Base-by-base conservation (phyloP, 805 yeast genomes). In the Groenewaldozyma salmanticensis region DNA sequence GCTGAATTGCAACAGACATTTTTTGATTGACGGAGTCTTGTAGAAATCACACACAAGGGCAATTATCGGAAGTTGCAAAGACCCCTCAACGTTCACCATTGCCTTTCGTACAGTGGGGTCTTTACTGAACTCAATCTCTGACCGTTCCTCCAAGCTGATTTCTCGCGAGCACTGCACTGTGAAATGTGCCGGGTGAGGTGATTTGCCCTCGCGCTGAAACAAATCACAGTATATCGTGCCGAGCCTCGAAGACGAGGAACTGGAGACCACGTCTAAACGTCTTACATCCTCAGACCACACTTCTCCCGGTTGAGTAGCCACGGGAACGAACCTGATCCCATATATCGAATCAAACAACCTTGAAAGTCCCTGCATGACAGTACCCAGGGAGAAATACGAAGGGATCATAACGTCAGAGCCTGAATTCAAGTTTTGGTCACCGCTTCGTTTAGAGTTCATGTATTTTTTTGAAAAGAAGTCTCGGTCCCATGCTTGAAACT, bases 151-250 rank as follows among this genome's bases (percentile, higher is more conserved):
- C 11, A 27, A 22, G 18, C 32, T n/a, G n/a, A 35, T 13, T 6
- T 39, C 36, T 50, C 97, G 72, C n/a, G 95, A 84, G 54, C 97
- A 92, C 47, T 92, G 86, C 5, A 92, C 84, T 0, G 97, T 92
- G 62, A 85, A 92, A 62, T 92, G 98, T 0, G 97, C 94, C 1
- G 98, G 96, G 44, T 81, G 77, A 1, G 85, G 78, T 1, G 82
- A 75, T 59, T 83, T 83, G 11, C 81, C 80, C 5, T 68, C 70
- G 40, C 95, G 70, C 48, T 81, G 80, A 67, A 90, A 84, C 39
- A 92, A 67, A 58, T 92, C 98, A 51, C 94, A 74, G 57, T 92
- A 92, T 20, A 92, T 75, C 37, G 81, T 74, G 1, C 97, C 98
- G 33, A 83, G 70, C 21, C 78, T 56, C 0, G 78, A 81, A 27